Percentiles rank a stretch among this genome's conserved stretches.
Conservation (phyloP, 169 alveolate species). For the Theileria sp. region DNA sequence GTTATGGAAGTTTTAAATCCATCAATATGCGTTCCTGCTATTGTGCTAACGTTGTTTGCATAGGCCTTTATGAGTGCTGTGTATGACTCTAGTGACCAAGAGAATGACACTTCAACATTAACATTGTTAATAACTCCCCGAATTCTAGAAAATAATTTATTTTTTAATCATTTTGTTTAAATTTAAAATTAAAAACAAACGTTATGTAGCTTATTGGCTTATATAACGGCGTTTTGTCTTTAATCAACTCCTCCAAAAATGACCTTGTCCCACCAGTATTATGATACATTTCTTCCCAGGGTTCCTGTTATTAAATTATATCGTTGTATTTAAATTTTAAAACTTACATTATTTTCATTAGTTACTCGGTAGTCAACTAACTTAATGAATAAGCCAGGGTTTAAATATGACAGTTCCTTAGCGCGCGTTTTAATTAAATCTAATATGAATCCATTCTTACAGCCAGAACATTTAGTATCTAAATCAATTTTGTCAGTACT, state of each 20-base stretch:
- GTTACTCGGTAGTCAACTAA: slow-evolving; percentile 45
- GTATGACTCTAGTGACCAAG: slow-evolving; percentile 68
- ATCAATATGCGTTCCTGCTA: slow-evolving; percentile 82
- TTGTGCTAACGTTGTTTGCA: slow-evolving; percentile 79
- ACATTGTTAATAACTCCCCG: slow-evolving; percentile 40
- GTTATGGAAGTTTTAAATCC: slow-evolving; percentile 78
- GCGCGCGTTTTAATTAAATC: slow-evolving; percentile 41
- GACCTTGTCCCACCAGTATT: slow-evolving; percentile 59
- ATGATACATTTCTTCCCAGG: slow-evolving; percentile 48
- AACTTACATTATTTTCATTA: slow-evolving; percentile 36
- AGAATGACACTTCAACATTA: slow-evolving; percentile 53
- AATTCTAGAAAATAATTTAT: slow-evolving; percentile 13
- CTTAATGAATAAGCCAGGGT: slow-evolving; percentile 49
- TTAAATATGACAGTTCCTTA: slow-evolving; percentile 61
- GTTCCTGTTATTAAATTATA: not conserved
- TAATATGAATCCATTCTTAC: slow-evolving; percentile 37
- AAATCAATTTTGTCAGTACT: not conserved
- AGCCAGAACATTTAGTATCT: slow-evolving; percentile 36
- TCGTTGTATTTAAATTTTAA: not conserved
- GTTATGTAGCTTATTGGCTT: slow-evolving; percentile 51
- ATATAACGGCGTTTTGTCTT: slow-evolving; percentile 58
- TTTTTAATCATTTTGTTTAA: not conserved
- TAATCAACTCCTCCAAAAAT: slow-evolving; percentile 57
- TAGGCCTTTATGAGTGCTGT: slow-evolving; percentile 68
- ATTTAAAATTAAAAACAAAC: not conserved